Percentiles rank a stretch among this genome's conserved stretches.
Conservation (phyloP, 169 alveolate genomes). For the Plasmodium billcollinsi region DNA sequence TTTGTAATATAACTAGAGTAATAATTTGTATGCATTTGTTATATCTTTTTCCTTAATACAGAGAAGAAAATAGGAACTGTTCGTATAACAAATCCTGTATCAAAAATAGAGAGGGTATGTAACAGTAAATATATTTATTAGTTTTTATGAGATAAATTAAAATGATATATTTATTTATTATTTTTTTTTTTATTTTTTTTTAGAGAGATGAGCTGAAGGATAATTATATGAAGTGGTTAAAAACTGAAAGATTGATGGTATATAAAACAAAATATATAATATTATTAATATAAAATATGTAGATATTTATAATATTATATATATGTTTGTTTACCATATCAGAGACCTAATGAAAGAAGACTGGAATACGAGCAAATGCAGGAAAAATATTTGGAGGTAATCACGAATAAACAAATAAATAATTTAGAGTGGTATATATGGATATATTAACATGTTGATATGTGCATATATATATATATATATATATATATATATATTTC, state of each 20-base stretch:
- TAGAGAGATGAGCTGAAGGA: conserved; percentile 51
- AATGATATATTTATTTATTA: background rate
- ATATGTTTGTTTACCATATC: no score
- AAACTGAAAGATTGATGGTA: conserved; percentile 67
- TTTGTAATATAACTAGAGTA: no score
- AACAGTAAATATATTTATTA: background rate
- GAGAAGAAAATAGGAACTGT: conserved; percentile 52
- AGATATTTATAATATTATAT: background rate
- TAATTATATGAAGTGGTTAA: conserved; percentile 49
- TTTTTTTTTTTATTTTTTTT: no score
- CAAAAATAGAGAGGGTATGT: conserved; percentile 41
- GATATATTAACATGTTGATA: background rate
- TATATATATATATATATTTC: no score
- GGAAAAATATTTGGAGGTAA: conserved; percentile 60
- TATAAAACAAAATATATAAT: background rate
- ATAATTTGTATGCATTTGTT: background rate
- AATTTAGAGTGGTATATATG: background rate
- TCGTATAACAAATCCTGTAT: conserved; percentile 30
- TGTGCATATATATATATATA: background rate
- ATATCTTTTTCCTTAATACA: background rate
- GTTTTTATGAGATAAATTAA: no score
- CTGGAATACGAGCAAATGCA: conserved; percentile 61
- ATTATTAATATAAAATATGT: background rate
- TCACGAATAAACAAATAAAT: no score
- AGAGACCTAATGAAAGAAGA: conserved; percentile 69